These are phyloP conservation scores for Calonectria naviculata DNA, from an alignment of 2,329 filamentous ascomycete species.

Conservation along the genomic window DNA sequence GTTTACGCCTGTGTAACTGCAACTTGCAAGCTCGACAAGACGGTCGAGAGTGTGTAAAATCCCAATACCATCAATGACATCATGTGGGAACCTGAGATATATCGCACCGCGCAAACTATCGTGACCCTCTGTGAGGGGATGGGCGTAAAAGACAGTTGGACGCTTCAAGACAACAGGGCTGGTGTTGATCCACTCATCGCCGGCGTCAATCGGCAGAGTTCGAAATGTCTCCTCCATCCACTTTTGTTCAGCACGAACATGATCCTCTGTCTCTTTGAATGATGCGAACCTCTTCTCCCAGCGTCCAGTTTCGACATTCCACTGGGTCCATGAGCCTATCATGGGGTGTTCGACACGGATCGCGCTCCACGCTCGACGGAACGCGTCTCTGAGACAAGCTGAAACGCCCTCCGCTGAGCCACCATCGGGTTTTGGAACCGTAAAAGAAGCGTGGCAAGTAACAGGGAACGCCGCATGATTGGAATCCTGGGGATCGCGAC, in stretches of 20 bases:
- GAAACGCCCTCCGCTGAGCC: not conserved
- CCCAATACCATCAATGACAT: not conserved
- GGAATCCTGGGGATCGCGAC: not conserved
- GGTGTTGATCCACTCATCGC: not conserved
- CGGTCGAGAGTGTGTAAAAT: not conserved
- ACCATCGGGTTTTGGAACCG: not conserved
- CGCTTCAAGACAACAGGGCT: not conserved
- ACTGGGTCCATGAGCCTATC: not conserved
- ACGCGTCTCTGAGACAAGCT: not conserved
- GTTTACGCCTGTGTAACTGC: not conserved
- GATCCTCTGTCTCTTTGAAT: not conserved
- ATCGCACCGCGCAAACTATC: not conserved
- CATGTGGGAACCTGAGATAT: conserved; percentile 1
- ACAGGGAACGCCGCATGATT: not conserved
- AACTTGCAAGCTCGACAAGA: not conserved
- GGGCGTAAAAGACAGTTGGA: not conserved
- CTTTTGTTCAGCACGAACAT: not conserved
- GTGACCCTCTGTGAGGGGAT: not conserved
- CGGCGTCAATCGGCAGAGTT: not conserved
- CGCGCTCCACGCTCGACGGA: not conserved
- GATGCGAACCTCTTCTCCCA: not conserved
- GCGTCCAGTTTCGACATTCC: not conserved
- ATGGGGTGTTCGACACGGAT: not conserved
- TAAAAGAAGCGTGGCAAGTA: conserved; percentile 1
- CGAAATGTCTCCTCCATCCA: not conserved